phyloP scores from a whole-genome alignment of 2,329 filamentous ascomycete genomes.

The Penicillium paneum region DNA sequence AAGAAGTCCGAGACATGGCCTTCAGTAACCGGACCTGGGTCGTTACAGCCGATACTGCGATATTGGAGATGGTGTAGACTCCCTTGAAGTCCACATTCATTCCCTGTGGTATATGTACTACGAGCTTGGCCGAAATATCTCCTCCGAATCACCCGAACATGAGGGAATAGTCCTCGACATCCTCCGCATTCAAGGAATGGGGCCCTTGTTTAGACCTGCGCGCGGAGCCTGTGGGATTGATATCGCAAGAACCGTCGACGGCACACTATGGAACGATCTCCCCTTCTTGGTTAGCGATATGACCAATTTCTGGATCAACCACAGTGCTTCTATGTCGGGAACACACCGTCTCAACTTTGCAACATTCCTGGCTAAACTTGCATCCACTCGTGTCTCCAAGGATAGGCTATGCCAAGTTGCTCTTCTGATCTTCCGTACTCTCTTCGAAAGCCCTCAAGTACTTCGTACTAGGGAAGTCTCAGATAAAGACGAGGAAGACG shows the following conservation, averaged over 20 bases:
- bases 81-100: slow-evolving; percentile 17
- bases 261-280: slow-evolving; percentile 26
- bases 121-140: slow-evolving; percentile 15
- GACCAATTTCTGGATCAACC: slow-evolving; percentile 20
- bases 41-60: slow-evolving; percentile 16
- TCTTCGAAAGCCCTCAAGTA: slow-evolving; percentile 15
- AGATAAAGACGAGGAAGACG: slow-evolving; percentile 19
- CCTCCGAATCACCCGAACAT: slow-evolving; percentile 12
- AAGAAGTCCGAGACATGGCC: slow-evolving; percentile 9
- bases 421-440: slow-evolving; percentile 17
- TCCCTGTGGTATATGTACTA: slow-evolving; percentile 25
- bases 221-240: slow-evolving; percentile 15
- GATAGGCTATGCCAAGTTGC: slow-evolving; percentile 23
- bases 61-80: slow-evolving; percentile 18
- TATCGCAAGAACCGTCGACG: slow-evolving; percentile 23
- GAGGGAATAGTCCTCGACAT: slow-evolving; percentile 25
- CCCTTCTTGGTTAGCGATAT: slow-evolving; percentile 24
- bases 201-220: slow-evolving; percentile 15
- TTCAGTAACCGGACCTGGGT: slow-evolving; percentile 16
- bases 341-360: slow-evolving; percentile 20
- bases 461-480: slow-evolving; percentile 16
- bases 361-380: slow-evolving; percentile 25
- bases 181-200: slow-evolving; percentile 21
- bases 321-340: slow-evolving; percentile 15
- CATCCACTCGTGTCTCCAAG: slow-evolving; percentile 19